Percentiles rank a stretch among this genome's conserved stretches.
Conservation (phyloP, 805 yeast genomes). For the Wickerhamomyces alni region DNA sequence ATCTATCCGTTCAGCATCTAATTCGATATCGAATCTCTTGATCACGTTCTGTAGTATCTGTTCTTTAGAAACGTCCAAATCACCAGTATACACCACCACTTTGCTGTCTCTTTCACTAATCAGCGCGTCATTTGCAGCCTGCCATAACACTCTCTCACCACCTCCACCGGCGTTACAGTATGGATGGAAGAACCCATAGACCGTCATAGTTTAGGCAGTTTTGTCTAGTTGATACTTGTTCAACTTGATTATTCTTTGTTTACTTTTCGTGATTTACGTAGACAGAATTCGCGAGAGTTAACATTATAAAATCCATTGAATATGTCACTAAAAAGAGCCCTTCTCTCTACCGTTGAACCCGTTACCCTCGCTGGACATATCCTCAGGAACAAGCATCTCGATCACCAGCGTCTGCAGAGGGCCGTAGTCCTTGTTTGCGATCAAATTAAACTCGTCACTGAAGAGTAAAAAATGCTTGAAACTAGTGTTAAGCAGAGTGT, state of each 20-base stretch:
- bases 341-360: not conserved
- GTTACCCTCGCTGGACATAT: not conserved
- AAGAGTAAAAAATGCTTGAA: constrained; percentile 90
- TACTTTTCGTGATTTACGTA: no score
- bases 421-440: constrained; percentile 80
- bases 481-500: constrained; percentile 88
- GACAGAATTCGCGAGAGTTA: no score
- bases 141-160: constrained; percentile 96
- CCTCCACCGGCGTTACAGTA: constrained; percentile 97
- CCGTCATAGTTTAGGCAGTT: constrained; percentile 1
- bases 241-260: no score
- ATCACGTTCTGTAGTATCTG: constrained; percentile 46
- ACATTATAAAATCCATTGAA: no score
- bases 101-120: constrained; percentile 40
- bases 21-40: constrained; percentile 48
- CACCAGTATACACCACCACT: constrained; percentile 71
- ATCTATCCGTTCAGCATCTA: constrained; percentile 48
- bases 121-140: constrained; percentile 74
- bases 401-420: constrained; percentile 81
- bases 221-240: not conserved
- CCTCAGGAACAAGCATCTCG: constrained; percentile 26
- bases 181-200: constrained; percentile 92
- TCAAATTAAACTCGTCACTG: constrained; percentile 74
- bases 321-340: not conserved
- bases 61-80: constrained; percentile 40